These are phyloP conservation scores for Myrica gale DNA, from an alignment of 306 rosid genomes.

Conservation along the genomic window DNA sequence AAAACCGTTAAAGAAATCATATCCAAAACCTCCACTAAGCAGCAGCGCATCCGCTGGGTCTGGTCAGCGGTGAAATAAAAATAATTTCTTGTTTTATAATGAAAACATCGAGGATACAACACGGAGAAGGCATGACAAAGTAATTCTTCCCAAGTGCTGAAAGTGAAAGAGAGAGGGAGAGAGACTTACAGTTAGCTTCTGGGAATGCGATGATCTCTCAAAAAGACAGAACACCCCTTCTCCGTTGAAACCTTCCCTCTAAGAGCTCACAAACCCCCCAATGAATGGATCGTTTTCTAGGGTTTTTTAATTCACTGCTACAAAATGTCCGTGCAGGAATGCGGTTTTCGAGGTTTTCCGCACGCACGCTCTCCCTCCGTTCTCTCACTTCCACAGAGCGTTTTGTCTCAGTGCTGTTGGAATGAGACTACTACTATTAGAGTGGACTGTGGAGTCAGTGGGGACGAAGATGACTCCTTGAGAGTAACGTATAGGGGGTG, in stretches of 20 bases:
- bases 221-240: slow-evolving; percentile 13
- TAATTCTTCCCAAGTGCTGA: neutral
- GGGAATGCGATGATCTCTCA: too few species aligned
- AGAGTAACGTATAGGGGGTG: too few species aligned
- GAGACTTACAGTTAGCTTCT: neutral
- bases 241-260: neutral
- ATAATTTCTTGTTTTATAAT: neutral
- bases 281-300: neutral
- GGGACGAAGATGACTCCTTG: too few species aligned
- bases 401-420: neutral
- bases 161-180: neutral
- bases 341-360: neutral
- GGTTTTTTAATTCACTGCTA: neutral
- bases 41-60: neutral
- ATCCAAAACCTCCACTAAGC: neutral
- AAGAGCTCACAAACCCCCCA: neutral
- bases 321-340: neutral
- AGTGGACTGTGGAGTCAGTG: too few species aligned
- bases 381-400: neutral
- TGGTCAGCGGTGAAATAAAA: neutral
- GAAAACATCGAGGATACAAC: neutral
- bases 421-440: too few species aligned
- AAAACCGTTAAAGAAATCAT: neutral
- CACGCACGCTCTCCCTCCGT: neutral
- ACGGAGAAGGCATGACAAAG: neutral